Conservation (phyloP, 1,139 yeast species). For the Wickerhamiella pararugosa region DNA sequence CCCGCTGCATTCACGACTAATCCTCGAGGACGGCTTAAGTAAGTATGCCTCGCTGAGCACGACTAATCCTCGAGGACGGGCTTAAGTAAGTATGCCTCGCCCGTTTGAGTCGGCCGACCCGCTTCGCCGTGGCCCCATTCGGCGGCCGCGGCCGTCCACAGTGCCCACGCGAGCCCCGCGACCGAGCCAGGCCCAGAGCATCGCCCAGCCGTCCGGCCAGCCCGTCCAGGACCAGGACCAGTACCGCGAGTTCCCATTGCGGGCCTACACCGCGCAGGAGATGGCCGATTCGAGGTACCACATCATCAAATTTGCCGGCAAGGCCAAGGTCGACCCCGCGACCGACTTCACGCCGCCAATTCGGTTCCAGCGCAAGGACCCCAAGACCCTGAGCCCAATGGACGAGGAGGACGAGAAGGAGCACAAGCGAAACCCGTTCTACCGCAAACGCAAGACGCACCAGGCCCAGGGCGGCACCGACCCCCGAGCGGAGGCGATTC, state of each 20-base stretch:
- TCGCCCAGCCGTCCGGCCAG: slow-evolving; percentile 6
- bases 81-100: slow-evolving; percentile 10
- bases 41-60: no score
- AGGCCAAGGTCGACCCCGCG: slow-evolving; percentile 54
- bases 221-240: slow-evolving; percentile 10
- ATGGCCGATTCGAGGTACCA: slow-evolving; percentile 65
- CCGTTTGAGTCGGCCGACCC: slow-evolving; percentile 18
- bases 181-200: not conserved
- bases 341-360: slow-evolving; percentile 67
- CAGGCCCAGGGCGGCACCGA: slow-evolving; percentile 54
- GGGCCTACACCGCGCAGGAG: slow-evolving; percentile 61
- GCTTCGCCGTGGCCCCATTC: slow-evolving; percentile 17
- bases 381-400: slow-evolving; percentile 62
- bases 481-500: slow-evolving; percentile 40
- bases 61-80: slow-evolving; percentile 13
- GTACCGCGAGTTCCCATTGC: slow-evolving; percentile 50
- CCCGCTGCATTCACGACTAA: slow-evolving; percentile 5
- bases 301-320: slow-evolving; percentile 64
- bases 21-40: not conserved
- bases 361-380: slow-evolving; percentile 81
- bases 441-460: slow-evolving; percentile 56
- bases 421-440: slow-evolving; percentile 36
- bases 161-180: no score
- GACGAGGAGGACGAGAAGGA: slow-evolving; percentile 6
- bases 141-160: slow-evolving; percentile 10